These are phyloP conservation scores for Astrephomene gubernaculifera DNA, from an alignment of 139 green algal species.

Conservation along the genomic window DNA sequence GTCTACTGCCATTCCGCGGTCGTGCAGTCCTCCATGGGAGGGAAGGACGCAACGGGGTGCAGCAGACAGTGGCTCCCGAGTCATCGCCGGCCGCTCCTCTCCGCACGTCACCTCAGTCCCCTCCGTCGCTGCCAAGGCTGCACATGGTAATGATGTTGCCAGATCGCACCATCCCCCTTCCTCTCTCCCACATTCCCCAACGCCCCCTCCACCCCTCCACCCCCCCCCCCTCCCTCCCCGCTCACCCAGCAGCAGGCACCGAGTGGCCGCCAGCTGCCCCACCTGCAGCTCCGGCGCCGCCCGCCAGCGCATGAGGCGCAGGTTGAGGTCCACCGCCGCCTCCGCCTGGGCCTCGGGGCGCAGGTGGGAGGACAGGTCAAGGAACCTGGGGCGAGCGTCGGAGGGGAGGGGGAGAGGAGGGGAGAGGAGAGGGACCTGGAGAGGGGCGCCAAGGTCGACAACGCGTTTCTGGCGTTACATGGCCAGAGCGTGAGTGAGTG, in stretches of 20 bases:
- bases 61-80: background rate
- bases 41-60: background rate
- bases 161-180: background rate
- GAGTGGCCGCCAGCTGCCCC: constrained; percentile 59
- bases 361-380: constrained; percentile 41
- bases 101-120: background rate
- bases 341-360: constrained; percentile 44
- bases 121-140: background rate
- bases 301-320: constrained; percentile 97
- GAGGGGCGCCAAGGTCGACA: background rate
- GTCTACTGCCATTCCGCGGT: no score
- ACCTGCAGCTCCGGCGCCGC: constrained; percentile 85
- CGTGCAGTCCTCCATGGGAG: no score
- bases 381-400: background rate
- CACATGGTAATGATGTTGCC: no score
- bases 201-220: background rate
- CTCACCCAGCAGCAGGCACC: constrained; percentile 93
- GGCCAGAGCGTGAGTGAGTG: no score
- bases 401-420: background rate
- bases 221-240: background rate
- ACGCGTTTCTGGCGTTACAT: background rate
- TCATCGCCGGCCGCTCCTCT: background rate
- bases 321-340: constrained; percentile 90
- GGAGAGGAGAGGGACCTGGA: background rate
- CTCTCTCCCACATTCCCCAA: background rate